Base-by-base conservation (phyloP, 2,329 filamentous ascomycete species). In the Sporothrix dimorphospora region DNA sequence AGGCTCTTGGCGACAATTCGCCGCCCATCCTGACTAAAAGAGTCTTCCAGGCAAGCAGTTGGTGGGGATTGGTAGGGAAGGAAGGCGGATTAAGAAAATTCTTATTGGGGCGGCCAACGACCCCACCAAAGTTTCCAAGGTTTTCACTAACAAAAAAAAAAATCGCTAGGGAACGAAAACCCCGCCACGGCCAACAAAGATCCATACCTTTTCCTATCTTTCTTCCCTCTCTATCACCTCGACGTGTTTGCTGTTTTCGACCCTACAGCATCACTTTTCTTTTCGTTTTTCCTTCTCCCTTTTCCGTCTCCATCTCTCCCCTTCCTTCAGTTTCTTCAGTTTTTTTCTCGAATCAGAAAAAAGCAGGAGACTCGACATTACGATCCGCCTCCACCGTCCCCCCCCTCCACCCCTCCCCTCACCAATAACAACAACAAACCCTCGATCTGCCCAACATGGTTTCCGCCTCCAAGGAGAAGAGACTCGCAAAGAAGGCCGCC, bases 391-490 rank as follows among this genome's bases (percentile, higher is more conserved):
- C 66, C 42, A 47, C 30, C 40, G 4, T 49, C 21, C 27, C n/a
- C 30, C 57, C 57, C 45, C 49, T 65, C 34, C n/a, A 30, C 21
- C 47, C 34, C 69, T 45, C 45, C 24, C 47, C 30, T 30, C 59
- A 24, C 40, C 59, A 45, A 57, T 42, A 69, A 57, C 38, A 45
- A 53, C 55, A 65, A 51, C 40, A 63, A 40, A 55, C 30, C 47
- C 67, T 34, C 71, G 38, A 61, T 51, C 57, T 51, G 57, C 59
- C 83, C 83, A 89, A 81, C 59, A 91, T 91, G 89, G 86, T 90
- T 79, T 91, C 90, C 74, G 84, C 89, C 75, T 90, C 90, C 80
- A 92, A 92, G 83, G 89, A 91, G 78, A 91, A 91, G 85, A 86
- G 90, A 82, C 86, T 91, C 76, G 90, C 90, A 73, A 91, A 91